phyloP scores from a whole-genome alignment of 2,329 filamentous ascomycete genomes.

The Colletotrichum tabaci region DNA sequence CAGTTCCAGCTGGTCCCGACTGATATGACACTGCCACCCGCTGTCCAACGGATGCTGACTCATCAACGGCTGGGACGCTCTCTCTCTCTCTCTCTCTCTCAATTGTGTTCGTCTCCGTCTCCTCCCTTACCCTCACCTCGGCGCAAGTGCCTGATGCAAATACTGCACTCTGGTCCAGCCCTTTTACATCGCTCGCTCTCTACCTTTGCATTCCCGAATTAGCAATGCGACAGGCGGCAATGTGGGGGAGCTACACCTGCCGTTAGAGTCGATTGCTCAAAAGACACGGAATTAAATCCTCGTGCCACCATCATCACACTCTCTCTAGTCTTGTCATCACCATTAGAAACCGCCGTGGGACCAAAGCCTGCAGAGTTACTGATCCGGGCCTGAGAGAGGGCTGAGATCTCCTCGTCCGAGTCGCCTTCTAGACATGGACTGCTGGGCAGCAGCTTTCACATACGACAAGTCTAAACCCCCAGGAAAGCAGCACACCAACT shows the following conservation, averaged over 20 bases:
- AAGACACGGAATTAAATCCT: no score
- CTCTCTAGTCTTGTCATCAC: background rate
- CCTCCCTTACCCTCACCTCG: background rate
- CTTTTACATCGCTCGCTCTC: no score
- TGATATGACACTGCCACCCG: rapidly evolving
- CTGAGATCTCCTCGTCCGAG: background rate
- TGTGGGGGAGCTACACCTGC: background rate
- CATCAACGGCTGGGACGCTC: background rate
- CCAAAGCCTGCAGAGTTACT: background rate
- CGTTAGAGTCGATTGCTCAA: background rate
- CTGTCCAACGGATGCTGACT: background rate
- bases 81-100: rapidly evolving
- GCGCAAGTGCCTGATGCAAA: no score
- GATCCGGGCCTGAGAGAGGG: background rate
- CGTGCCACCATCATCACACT: no score
- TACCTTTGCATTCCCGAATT: background rate
- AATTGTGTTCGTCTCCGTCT: no score
- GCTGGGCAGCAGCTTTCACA: no score
- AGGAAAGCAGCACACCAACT: background rate
- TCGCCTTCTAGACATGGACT: background rate
- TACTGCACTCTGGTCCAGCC: background rate
- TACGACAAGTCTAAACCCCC: no score
- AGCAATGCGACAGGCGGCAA: background rate
- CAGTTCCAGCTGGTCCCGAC: background rate
- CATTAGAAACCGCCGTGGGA: background rate